phyloP scores from a whole-genome alignment of 306 rosid genomes.

The Dicorynia guianensis region DNA sequence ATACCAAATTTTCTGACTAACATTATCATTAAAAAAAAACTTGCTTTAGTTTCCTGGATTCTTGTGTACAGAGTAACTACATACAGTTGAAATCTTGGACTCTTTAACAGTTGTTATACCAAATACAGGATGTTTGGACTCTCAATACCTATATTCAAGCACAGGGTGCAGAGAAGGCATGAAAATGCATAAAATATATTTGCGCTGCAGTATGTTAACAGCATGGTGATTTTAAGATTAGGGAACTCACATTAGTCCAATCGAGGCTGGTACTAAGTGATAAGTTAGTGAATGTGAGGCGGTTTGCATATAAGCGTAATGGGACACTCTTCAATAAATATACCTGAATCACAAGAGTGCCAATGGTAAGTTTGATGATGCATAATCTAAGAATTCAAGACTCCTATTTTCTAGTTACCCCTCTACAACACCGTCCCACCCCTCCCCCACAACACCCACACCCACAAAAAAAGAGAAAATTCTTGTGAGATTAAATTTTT shows the following conservation, averaged over 20 bases:
- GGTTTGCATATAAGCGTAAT: constrained; percentile 59
- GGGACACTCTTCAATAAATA: constrained; percentile 73
- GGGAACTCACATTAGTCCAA: constrained; percentile 70
- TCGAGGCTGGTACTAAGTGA: constrained; percentile 63
- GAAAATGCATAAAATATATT: background rate
- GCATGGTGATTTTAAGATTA: constrained; percentile 16
- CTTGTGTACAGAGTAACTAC: background rate
- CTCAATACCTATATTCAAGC: background rate
- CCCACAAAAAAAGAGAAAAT: too few species aligned
- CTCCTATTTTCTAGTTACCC: too few species aligned
- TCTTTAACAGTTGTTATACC: background rate
- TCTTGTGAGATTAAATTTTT: too few species aligned
- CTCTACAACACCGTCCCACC: too few species aligned
- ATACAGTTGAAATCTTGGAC: background rate
- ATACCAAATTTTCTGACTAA: background rate
- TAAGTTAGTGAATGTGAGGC: constrained; percentile 54
- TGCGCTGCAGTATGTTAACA: constrained; percentile 2
- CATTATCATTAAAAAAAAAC: too few species aligned
- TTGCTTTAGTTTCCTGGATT: background rate
- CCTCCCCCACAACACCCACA: too few species aligned
- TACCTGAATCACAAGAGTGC: constrained; percentile 52
- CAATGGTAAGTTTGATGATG: too few species aligned
- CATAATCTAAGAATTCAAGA: too few species aligned
- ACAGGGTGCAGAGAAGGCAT: background rate
- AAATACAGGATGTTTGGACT: background rate